A percentile compares a stretch with the other conserved stretches of the same genome.
Evolutionary conservation across 78 protist species (phyloP).

Genomic region (Thecamonas trahens): DNA sequence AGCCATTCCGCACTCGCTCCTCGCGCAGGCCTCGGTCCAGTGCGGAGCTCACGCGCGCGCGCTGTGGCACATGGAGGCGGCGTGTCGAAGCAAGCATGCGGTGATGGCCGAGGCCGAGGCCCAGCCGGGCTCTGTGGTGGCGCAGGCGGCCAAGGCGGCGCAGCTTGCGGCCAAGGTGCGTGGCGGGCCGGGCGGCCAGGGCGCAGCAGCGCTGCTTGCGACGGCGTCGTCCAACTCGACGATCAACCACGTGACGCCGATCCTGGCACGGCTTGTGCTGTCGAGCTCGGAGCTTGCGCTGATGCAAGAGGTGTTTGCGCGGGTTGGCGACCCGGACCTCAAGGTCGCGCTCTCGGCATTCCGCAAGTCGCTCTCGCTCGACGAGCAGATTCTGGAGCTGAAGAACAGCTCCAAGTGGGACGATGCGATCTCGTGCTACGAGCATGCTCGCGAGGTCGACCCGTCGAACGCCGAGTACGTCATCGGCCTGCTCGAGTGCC

Average conservation of each 20-base stretch:
- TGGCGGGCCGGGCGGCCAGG: neutral
- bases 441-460: neutral
- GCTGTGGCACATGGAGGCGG: neutral
- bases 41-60: conserved; percentile 1
- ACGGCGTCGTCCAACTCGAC: too few relatives aligned
- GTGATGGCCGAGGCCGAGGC: neutral
- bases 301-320: conserved; percentile 1
- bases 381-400: conserved; percentile 11
- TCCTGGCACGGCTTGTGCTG: too few relatives aligned
- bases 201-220: neutral
- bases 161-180: neutral
- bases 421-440: conserved; percentile 9
- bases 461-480: neutral
- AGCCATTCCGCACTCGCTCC: neutral
- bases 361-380: neutral
- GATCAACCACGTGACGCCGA: too few relatives aligned
- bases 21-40: neutral
- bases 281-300: conserved; percentile 10
- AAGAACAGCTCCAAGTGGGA: conserved; percentile 8
- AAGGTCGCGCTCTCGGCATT: conserved; percentile 7
- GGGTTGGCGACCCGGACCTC: conserved; percentile 13
- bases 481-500: conserved; percentile 9
- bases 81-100: too few relatives aligned
- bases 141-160: neutral
- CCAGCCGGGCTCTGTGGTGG: neutral